phyloP scores from a whole-genome alignment of 1,139 yeast genomes.

The Geotrichum fermentans region DNA sequence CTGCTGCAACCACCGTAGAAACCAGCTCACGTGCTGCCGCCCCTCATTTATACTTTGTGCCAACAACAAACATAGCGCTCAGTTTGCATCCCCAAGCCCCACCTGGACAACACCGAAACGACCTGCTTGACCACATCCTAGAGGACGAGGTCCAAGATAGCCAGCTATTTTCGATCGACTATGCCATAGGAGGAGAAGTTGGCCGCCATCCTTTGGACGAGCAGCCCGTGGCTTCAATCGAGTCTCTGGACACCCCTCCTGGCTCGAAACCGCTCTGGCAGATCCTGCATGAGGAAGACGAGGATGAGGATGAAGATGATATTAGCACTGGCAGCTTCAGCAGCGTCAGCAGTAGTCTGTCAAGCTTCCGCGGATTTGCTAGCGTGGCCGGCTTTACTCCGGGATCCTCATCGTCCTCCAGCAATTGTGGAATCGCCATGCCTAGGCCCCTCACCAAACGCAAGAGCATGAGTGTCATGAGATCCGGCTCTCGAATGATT shows the following conservation, averaged over 20 bases:
- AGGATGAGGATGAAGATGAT: constrained; percentile 3
- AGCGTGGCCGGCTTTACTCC: not conserved
- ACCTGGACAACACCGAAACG: constrained; percentile 4
- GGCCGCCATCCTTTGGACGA: not conserved
- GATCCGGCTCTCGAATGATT: not conserved
- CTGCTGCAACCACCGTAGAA: not conserved
- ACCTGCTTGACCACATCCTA: not conserved
- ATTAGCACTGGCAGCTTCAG: not conserved
- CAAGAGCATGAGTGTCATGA: not conserved
- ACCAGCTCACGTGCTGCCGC: not conserved
- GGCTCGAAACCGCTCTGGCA: not conserved
- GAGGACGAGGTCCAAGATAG: not conserved
- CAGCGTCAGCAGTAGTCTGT: not conserved
- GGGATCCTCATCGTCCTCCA: not conserved
- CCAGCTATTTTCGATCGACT: constrained; percentile 6
- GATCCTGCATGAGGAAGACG: constrained; percentile 1
- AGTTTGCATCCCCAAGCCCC: not conserved
- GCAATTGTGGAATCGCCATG: not conserved
- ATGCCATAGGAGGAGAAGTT: not conserved
- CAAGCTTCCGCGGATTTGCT: not conserved
- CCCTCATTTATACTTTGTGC: not conserved
- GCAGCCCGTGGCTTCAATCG: too few relatives aligned
- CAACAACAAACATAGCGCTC: constrained; percentile 2
- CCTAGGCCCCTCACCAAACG: not conserved
- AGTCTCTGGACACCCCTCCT: not conserved